Evolutionary conservation across 2,329 filamentous ascomycete genomes (phyloP).

Genomic region (Epicoccum nigrum): DNA sequence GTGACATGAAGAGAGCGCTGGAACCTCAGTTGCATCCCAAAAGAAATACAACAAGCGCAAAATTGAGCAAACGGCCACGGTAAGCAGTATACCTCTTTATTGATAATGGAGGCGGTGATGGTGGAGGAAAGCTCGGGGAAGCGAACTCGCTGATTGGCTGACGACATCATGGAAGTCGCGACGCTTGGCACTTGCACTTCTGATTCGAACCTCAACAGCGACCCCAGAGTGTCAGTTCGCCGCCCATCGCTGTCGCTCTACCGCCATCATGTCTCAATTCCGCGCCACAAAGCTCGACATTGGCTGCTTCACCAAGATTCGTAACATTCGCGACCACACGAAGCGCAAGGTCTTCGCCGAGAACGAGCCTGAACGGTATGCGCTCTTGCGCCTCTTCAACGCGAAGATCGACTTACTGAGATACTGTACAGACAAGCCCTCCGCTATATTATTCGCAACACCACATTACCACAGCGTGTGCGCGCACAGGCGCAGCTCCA

Average conservation of each 20-base stretch:
- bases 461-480: constrained; percentile 77
- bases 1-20: not conserved
- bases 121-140: constrained; percentile 7
- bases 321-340: constrained; percentile 89
- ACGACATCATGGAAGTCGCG: constrained; percentile 17
- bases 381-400: constrained; percentile 12
- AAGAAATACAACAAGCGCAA: too few relatives aligned
- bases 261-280: constrained; percentile 68
- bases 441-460: constrained; percentile 89
- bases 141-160: constrained; percentile 14
- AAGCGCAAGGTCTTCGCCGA: constrained; percentile 93
- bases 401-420: constrained; percentile 10
- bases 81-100: not conserved
- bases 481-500: constrained; percentile 93
- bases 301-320: constrained; percentile 84
- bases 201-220: constrained; percentile 1
- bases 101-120: not conserved
- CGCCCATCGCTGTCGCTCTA: constrained; percentile 18
- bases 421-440: constrained; percentile 71
- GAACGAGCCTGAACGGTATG: constrained; percentile 84
- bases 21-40: too few relatives aligned
- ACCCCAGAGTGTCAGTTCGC: constrained; percentile 1
- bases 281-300: constrained; percentile 88
- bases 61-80: not conserved
- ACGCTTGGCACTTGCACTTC: constrained; percentile 22